Conservation (phyloP, 2,329 filamentous ascomycete genomes). For the Colletotrichum paranaense region DNA sequence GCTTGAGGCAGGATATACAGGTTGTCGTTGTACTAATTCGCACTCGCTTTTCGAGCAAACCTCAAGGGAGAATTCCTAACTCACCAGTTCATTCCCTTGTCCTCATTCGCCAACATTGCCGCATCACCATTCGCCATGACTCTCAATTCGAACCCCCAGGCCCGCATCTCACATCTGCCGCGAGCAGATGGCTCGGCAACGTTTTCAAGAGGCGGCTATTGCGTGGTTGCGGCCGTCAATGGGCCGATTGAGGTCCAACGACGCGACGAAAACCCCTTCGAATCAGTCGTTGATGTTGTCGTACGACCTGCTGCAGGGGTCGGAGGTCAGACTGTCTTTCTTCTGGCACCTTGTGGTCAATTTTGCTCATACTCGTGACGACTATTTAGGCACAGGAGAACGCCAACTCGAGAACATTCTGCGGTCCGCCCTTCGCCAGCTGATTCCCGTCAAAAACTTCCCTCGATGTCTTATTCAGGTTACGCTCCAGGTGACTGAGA, state of each 20-base stretch:
- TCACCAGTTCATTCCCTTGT: background rate
- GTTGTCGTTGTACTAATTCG: background rate
- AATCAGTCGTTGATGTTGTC: constrained; percentile 90
- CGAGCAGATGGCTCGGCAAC: constrained; percentile 84
- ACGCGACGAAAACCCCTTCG: constrained; percentile 90
- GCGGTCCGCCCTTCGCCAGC: constrained; percentile 76
- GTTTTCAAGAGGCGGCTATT: constrained; percentile 81
- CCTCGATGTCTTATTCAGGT: constrained; percentile 84
- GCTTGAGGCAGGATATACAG: background rate
- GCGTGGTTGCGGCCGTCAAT: constrained; percentile 87
- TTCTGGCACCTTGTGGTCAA: constrained; percentile 14
- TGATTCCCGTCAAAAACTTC: constrained; percentile 80
- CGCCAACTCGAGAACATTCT: constrained; percentile 85
- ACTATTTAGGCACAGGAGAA: constrained; percentile 72
- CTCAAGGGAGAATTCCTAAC: no score
- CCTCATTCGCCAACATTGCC: background rate
- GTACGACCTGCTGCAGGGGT: constrained; percentile 88
- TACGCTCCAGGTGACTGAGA: constrained; percentile 79
- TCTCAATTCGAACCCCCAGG: constrained; percentile 56
- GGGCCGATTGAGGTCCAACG: constrained; percentile 91
- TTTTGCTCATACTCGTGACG: constrained; percentile 38
- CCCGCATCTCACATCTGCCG: constrained; percentile 68
- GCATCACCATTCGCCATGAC: constrained; percentile 28
- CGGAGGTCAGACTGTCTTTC: constrained; percentile 68
- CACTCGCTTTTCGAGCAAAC: background rate